Evolutionary conservation across 257 asterid species (phyloP).

Genomic region (Solanum sejunctum): DNA sequence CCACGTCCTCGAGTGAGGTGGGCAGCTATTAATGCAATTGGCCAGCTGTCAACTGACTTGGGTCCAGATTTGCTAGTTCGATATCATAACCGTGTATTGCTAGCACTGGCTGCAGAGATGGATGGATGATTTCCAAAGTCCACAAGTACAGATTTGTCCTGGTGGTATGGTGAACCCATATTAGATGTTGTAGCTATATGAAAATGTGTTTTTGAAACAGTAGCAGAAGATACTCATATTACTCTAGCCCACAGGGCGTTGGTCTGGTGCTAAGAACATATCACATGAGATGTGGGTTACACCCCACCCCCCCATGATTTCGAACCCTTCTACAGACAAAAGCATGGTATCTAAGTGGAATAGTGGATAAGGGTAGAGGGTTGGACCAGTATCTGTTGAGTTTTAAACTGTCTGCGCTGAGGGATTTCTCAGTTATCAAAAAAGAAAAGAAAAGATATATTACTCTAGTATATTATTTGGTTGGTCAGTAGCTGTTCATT

Average conservation of each 20-base stretch:
- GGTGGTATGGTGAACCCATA: neutral
- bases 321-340: neutral
- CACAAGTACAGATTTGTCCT: constrained; percentile 80
- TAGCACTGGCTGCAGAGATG: constrained; percentile 80
- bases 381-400: neutral
- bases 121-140: constrained; percentile 73
- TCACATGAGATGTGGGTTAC: neutral
- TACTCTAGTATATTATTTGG: neutral
- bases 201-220: neutral
- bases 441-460: neutral
- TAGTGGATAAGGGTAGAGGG: neutral
- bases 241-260: neutral
- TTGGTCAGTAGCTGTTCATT: neutral
- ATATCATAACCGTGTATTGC: constrained; percentile 69
- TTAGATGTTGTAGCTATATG: neutral
- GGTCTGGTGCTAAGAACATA: neutral
- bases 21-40: constrained; percentile 99
- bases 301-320: neutral
- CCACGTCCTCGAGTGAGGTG: constrained; percentile 97
- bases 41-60: constrained; percentile 94
- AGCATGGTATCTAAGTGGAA: neutral
- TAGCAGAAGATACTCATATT: neutral
- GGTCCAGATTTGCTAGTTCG: constrained; percentile 96
- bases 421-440: neutral
- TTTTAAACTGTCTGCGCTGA: neutral